These are phyloP conservation scores for Penicillium sp. DNA, from an alignment of 2,329 filamentous ascomycete genomes.

Conservation along the genomic window DNA sequence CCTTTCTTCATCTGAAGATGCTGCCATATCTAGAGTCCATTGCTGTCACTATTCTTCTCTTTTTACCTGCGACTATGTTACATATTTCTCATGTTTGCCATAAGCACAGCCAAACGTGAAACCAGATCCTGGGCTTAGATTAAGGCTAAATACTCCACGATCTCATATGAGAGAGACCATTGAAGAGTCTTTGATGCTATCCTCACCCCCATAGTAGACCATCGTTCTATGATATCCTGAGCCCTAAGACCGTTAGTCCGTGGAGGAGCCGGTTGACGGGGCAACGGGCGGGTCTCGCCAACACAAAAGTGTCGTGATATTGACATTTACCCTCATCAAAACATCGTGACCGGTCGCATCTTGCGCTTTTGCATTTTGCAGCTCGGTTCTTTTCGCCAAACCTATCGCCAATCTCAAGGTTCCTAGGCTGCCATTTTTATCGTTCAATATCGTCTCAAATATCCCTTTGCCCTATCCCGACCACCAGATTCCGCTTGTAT, in stretches of 20 bases:
- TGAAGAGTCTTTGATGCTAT: too few relatives aligned
- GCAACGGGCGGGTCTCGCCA: neutral
- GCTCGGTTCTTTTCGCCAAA: neutral
- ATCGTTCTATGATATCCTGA: neutral
- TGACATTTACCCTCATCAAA: neutral
- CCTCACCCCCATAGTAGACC: too few relatives aligned
- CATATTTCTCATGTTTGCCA: too few relatives aligned
- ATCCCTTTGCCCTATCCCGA: neutral
- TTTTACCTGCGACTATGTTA: too few relatives aligned
- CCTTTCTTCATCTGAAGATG: too few relatives aligned
- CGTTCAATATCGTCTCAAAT: neutral
- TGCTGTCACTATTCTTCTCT: too few relatives aligned
- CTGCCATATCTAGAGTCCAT: too few relatives aligned
- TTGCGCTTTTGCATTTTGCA: neutral
- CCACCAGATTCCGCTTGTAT: conserved; percentile 8
- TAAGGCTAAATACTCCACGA: too few relatives aligned
- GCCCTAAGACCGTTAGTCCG: neutral
- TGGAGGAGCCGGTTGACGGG: conserved; percentile 1
- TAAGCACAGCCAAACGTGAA: too few relatives aligned
- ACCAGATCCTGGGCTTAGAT: too few relatives aligned
- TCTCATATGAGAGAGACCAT: too few relatives aligned
- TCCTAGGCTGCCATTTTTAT: too few relatives aligned
- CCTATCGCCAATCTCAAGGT: neutral
- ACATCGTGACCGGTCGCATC: neutral
- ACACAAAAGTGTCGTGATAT: neutral